Conservation (phyloP, 805 yeast species). For the Komagataella mondaviorum region DNA sequence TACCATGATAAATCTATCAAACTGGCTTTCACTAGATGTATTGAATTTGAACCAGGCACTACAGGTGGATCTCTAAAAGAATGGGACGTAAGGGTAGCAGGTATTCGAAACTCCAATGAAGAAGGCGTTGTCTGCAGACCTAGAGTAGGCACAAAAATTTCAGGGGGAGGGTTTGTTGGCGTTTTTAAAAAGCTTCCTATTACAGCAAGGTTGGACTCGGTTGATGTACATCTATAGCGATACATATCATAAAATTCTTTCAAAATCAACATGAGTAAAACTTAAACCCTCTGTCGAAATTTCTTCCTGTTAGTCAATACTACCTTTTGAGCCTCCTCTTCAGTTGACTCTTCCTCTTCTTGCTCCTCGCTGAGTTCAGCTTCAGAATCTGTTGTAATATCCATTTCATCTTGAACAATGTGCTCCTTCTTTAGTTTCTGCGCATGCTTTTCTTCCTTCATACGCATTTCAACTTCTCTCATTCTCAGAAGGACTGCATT, state of each 20-base stretch:
- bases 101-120: slow-evolving; percentile 24
- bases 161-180: slow-evolving; percentile 39
- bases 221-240: background rate
- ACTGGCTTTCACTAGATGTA: slow-evolving; percentile 22
- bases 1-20: slow-evolving; percentile 16
- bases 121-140: slow-evolving; percentile 33
- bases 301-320: background rate
- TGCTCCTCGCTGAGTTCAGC: slow-evolving; percentile 30
- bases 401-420: slow-evolving; percentile 30
- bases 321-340: slow-evolving; percentile 9
- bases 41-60: slow-evolving; percentile 31
- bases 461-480: slow-evolving; percentile 86
- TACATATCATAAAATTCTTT: background rate
- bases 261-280: background rate
- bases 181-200: slow-evolving; percentile 21
- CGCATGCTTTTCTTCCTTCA: slow-evolving; percentile 58
- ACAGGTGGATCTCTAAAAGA: slow-evolving; percentile 34
- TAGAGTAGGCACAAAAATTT: slow-evolving; percentile 29
- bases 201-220: slow-evolving; percentile 7
- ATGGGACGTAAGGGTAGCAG: slow-evolving; percentile 32
- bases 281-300: background rate
- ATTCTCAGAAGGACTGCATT: slow-evolving; percentile 83
- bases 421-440: slow-evolving; percentile 36
- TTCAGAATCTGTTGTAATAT: slow-evolving; percentile 21
- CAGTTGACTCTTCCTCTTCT: slow-evolving; percentile 38